Base-by-base conservation (phyloP, 192 early-diverging fungal genomes). In the Coemansia sp. region DNA sequence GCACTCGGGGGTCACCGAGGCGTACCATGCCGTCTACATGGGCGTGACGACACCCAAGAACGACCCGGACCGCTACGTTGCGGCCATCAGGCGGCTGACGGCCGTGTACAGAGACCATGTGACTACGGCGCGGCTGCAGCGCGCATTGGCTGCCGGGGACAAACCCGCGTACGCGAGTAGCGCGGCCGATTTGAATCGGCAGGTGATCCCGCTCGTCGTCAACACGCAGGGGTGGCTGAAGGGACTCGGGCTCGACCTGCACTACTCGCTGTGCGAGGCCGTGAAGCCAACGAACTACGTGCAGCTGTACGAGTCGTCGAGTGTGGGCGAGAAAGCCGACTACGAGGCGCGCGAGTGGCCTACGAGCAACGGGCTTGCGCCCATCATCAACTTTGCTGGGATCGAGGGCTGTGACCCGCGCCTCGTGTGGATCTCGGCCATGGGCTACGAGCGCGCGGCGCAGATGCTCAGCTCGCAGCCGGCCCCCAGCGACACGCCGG, bases 221-320 rank as follows among this genome's bases (percentile, higher is more conserved):
- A 99, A 99, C 75, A 98, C 95, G 3, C 91, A 94, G 66, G 97
- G 97, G 0, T 99, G 95, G 95, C 81, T 93, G 39, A 94, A 90
- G 73, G 95, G 89, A 6, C 85, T 94, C 69, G 96, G 96, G 10
- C 89, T 94, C 59, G 91, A 95, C 70, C 72, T 98, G 19, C 83
- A 95, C 33, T 66, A 92, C 14, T 85, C 90, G 34, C 70, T 93
- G 14, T 80, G 93, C 21, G 73, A 83, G 42, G 60, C 79, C 3
- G 75, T 88, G 10, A 74, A 65, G 3, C 94, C 95, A 14, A 90
- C 90, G 29, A 81, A 90, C 75, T 85, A 95, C 3, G 85, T 91
- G 42, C 89, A 89, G 41, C 72, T 89, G 2, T 75, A 82, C 64
- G 76, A 78, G 35, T 61, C 73, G 6, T 35, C 39, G 2, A 4